Conservation (phyloP, 163 green algal species). For the Scenedesmus sp. region DNA sequence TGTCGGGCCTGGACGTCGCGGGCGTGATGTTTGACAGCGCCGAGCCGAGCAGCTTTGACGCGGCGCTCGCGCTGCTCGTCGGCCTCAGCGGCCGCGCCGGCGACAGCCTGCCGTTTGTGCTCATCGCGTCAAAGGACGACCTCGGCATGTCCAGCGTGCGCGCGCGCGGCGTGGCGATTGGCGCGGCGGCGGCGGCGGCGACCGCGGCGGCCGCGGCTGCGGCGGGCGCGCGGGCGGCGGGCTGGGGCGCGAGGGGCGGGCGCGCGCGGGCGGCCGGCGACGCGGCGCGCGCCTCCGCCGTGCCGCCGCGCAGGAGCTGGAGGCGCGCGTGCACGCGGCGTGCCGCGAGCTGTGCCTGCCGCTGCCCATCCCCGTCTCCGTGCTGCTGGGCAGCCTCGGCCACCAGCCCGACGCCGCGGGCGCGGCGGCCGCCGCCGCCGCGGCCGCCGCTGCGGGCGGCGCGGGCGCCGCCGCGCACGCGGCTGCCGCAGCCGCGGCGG, state of each 20-base stretch:
- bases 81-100: conserved; percentile 42
- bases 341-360: conserved; percentile 63
- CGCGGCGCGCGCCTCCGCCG: too few relatives aligned
- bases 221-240: too few relatives aligned
- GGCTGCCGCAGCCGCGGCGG: background rate
- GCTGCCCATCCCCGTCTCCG: conserved; percentile 53
- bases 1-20: conserved; percentile 70
- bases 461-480: conserved; percentile 14
- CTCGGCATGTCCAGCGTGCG: conserved; percentile 62
- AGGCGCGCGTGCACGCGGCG: conserved; percentile 48
- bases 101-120: conserved; percentile 55
- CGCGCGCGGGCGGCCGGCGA: too few relatives aligned
- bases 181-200: too few relatives aligned
- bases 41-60: conserved; percentile 57
- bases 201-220: too few relatives aligned
- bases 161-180: too few relatives aligned
- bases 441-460: background rate
- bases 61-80: conserved; percentile 40
- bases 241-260: too few relatives aligned
- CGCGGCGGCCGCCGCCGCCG: conserved; percentile 22
- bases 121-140: conserved; percentile 76
- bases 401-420: conserved; percentile 1
- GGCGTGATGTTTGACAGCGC: conserved; percentile 83
- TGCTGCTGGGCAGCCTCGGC: conserved; percentile 37
- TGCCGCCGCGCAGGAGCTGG: conserved; percentile 47